Percentiles rank a stretch among this genome's conserved stretches.
phyloP scores from a whole-genome alignment of 1,284 basidiomycete genomes.

The Phylloboletellus chloephorus region DNA sequence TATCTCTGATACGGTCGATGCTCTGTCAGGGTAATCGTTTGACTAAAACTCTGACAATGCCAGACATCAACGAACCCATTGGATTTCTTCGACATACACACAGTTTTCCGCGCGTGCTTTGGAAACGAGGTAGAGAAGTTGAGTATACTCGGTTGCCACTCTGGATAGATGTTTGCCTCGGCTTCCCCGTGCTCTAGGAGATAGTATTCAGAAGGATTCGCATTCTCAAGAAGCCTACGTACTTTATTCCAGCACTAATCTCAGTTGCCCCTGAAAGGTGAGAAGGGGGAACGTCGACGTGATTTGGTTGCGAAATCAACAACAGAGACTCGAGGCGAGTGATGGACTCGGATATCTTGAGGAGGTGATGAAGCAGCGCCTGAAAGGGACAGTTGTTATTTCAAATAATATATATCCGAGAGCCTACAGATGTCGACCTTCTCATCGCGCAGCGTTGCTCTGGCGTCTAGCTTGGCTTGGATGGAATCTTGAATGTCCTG shows the following conservation, averaged over 20 bases:
- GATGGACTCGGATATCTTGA: conserved; percentile 86
- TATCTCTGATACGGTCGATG: conserved; percentile 73
- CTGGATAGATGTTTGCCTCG: conserved; percentile 80
- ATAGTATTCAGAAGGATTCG: conserved; percentile 3
- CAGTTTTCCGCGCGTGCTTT: conserved; percentile 77
- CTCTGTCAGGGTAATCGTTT: conserved; percentile 44
- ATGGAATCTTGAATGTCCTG: conserved; percentile 67
- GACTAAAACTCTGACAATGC: conserved; percentile 9
- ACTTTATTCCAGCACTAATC: conserved; percentile 22
- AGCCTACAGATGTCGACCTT: conserved; percentile 49
- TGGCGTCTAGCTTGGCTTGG: conserved; percentile 68
- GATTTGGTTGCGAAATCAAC: conserved; percentile 43
- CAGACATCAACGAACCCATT: conserved; percentile 66
- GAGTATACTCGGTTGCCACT: conserved; percentile 86
- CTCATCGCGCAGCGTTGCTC: conserved; percentile 74
- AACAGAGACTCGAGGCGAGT: conserved; percentile 78
- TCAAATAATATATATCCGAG: conserved; percentile 1
- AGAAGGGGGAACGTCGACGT: conserved; percentile 18
- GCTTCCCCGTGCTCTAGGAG: conserved; percentile 50
- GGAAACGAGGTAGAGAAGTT: conserved; percentile 84
- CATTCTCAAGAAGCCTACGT: conserved; percentile 4
- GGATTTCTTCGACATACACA: conserved; percentile 73
- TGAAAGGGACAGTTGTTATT: conserved; percentile 29
- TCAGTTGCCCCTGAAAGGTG: conserved; percentile 25
- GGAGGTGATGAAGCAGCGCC: conserved; percentile 77